Conservation (phyloP, 2,329 filamentous ascomycete genomes). For the Paracamarosporium sp. region DNA sequence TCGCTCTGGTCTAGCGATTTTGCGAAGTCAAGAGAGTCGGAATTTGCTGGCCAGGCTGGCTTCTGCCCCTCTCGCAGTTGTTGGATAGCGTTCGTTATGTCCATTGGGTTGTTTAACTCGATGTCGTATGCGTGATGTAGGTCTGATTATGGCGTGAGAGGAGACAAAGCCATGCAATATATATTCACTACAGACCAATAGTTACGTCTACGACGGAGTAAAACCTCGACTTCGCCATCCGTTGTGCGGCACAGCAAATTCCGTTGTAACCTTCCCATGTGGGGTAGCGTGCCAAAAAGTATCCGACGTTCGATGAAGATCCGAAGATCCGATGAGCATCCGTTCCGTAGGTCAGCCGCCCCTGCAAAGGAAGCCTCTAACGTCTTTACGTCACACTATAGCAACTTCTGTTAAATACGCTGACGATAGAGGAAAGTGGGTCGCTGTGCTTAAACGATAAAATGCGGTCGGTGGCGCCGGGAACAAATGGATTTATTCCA, state of each 20-base stretch:
- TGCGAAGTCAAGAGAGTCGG: conserved; percentile 32
- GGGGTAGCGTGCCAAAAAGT: neutral
- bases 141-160: neutral
- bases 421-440: neutral
- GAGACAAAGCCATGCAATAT: conserved; percentile 6
- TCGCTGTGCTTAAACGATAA: neutral
- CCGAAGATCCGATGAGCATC: conserved; percentile 7
- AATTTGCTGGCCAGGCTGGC: conserved; percentile 32
- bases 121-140: neutral
- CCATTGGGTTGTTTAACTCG: conserved; percentile 22
- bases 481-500: neutral
- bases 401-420: neutral
- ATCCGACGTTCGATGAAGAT: neutral
- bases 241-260: neutral
- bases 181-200: neutral
- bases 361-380: neutral
- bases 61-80: conserved; percentile 38
- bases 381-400: neutral
- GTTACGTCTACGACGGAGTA: conserved; percentile 16
- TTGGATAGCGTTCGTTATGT: conserved; percentile 28
- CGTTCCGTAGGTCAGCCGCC: conserved; percentile 12
- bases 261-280: neutral
- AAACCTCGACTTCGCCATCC: neutral
- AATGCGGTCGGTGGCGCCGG: neutral
- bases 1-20: conserved; percentile 34